These are phyloP conservation scores for Byssochlamys sp. DNA, from an alignment of 2,329 filamentous ascomycete species.

Conservation along the genomic window DNA sequence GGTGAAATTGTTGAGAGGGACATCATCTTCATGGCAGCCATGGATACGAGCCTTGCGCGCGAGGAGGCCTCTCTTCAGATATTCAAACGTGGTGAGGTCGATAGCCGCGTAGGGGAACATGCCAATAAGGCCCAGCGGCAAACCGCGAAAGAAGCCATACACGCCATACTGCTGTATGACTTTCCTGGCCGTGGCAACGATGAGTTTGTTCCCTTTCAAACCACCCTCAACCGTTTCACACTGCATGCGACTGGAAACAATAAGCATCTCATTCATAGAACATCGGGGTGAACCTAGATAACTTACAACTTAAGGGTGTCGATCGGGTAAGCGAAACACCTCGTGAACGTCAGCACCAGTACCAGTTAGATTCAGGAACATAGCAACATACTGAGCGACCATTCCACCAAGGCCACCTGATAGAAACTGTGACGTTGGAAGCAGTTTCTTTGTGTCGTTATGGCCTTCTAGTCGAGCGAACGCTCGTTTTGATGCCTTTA, in stretches of 20 bases:
- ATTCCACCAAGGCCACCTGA: slow-evolving; percentile 87
- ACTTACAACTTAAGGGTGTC: slow-evolving; percentile 57
- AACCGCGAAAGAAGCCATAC: slow-evolving; percentile 73
- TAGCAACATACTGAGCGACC: slow-evolving; percentile 64
- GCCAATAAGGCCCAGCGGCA: slow-evolving; percentile 85
- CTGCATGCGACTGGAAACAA: slow-evolving; percentile 61
- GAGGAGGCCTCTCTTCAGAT: slow-evolving; percentile 69
- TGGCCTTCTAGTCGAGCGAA: slow-evolving; percentile 83
- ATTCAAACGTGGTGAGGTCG: slow-evolving; percentile 90
- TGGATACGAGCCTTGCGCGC: slow-evolving; percentile 58
- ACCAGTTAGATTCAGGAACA: slow-evolving; percentile 1
- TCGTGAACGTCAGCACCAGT: slow-evolving; percentile 25
- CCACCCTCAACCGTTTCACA: slow-evolving; percentile 86
- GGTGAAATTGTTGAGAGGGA: slow-evolving; percentile 66
- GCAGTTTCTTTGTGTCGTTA: slow-evolving; percentile 67
- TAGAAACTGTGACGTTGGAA: slow-evolving; percentile 76
- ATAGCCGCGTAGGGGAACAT: slow-evolving; percentile 98
- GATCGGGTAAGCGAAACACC: slow-evolving; percentile 86
- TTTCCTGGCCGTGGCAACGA: slow-evolving; percentile 71
- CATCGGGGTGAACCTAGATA: slow-evolving; percentile 3
- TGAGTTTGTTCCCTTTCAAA: slow-evolving; percentile 69
- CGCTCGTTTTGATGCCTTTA: slow-evolving; percentile 69
- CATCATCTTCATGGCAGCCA: slow-evolving; percentile 73
- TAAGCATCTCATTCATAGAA: slow-evolving; percentile 5
- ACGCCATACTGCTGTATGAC: slow-evolving; percentile 73